Conservation (phyloP, 805 yeast genomes). For the Debaryomyces castellii region DNA sequence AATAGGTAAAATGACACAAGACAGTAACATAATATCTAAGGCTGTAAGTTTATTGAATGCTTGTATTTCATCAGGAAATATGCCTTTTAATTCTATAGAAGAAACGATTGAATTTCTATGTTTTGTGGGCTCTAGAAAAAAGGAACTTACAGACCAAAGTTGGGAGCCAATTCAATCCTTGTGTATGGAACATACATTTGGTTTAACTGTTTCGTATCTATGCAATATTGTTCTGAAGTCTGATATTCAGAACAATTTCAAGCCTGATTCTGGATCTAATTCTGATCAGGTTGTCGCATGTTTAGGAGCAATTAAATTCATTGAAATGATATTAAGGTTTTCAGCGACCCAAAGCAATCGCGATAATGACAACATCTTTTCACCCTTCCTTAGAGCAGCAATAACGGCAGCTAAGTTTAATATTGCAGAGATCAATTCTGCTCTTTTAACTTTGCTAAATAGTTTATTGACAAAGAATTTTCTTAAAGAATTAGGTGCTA, state of each 20-base stretch:
- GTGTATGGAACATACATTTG: constrained; percentile 35
- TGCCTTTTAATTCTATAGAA: constrained; percentile 42
- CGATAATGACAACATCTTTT: constrained; percentile 16
- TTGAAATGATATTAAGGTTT: constrained; percentile 30
- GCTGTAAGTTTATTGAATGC: constrained; percentile 45
- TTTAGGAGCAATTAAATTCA: constrained; percentile 39
- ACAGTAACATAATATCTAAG: constrained; percentile 30
- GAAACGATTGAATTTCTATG: constrained; percentile 46
- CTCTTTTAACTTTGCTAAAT: constrained; percentile 39
- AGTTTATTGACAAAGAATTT: constrained; percentile 34
- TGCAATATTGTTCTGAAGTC: constrained; percentile 13
- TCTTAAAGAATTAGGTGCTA: constrained; percentile 12
- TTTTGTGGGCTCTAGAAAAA: constrained; percentile 38
- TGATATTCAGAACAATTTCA: background rate
- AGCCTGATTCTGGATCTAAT: background rate
- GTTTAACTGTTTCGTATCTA: constrained; percentile 15
- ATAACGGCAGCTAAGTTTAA: constrained; percentile 31
- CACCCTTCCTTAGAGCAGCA: constrained; percentile 31
- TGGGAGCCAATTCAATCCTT: constrained; percentile 42
- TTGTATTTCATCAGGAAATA: constrained; percentile 42
- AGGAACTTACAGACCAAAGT: constrained; percentile 30
- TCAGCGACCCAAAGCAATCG: constrained; percentile 19
- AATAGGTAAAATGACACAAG: constrained; percentile 41
- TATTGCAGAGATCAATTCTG: constrained; percentile 37
- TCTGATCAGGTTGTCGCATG: constrained; percentile 12